A percentile compares a stretch with the other conserved stretches of the same genome.
Conservation (phyloP, 2,329 filamentous ascomycete species). For the Alternaria gaisen region DNA sequence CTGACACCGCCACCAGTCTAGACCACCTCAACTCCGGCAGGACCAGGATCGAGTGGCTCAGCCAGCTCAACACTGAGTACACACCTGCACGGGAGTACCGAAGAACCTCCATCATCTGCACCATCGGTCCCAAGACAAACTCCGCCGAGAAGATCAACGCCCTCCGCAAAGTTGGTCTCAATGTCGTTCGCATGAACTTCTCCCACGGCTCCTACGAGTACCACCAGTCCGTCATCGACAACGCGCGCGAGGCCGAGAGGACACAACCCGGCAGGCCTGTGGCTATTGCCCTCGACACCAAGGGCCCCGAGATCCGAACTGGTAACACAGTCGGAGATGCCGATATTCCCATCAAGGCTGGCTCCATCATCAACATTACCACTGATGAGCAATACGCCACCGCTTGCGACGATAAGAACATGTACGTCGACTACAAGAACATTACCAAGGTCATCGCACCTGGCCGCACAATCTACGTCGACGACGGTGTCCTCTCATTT, state of each 20-base stretch:
- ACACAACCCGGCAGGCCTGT: constrained; percentile 82
- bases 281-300: constrained; percentile 90
- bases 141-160: constrained; percentile 96
- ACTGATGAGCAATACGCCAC: constrained; percentile 93
- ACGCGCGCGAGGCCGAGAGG: constrained; percentile 87
- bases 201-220: constrained; percentile 94
- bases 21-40: constrained; percentile 82
- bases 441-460: constrained; percentile 96
- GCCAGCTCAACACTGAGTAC: constrained; percentile 88
- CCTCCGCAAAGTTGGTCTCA: constrained; percentile 88
- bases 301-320: constrained; percentile 88
- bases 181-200: constrained; percentile 99
- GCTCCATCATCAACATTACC: constrained; percentile 91
- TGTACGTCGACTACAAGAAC: constrained; percentile 99
- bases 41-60: constrained; percentile 74
- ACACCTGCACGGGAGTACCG: constrained; percentile 88
- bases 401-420: constrained; percentile 86
- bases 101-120: constrained; percentile 97
- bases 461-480: constrained; percentile 95
- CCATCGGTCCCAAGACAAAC: constrained; percentile 99
- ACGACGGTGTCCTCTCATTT: constrained; percentile 97
- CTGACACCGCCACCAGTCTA: constrained; percentile 33
- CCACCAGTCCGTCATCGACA: constrained; percentile 97
- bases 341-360: constrained; percentile 83
- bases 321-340: constrained; percentile 75